Conservation (phyloP, 192 early-diverging fungal species). For the Globomyces pollinis-pini region DNA sequence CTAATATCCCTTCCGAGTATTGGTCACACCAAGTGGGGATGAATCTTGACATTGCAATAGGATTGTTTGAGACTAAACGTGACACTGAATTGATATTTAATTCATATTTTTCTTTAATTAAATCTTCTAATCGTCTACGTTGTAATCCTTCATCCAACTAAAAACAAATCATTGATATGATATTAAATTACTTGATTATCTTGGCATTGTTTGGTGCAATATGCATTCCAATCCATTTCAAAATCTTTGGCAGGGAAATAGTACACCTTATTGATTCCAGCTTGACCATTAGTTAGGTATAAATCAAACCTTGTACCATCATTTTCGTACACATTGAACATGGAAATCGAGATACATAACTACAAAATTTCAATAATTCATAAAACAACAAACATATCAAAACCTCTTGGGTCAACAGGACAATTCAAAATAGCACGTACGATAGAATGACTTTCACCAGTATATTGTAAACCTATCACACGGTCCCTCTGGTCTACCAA, state of each 20-base stretch:
- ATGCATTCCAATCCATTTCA: constrained; percentile 15
- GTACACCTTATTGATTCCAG: constrained; percentile 30
- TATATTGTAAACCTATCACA: constrained; percentile 21
- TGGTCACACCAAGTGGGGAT: constrained; percentile 17
- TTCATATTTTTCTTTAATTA: constrained; percentile 5
- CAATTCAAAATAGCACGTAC: constrained; percentile 22
- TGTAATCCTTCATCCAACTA: no score
- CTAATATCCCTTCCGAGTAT: neutral
- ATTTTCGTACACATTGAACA: constrained; percentile 31
- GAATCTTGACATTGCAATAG: constrained; percentile 22
- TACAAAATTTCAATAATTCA: neutral
- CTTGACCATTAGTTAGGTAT: no score
- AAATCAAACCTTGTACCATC: no score
- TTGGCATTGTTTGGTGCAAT: constrained; percentile 8
- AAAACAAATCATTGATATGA: no score
- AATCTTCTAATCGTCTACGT: neutral
- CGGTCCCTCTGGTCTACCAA: constrained; percentile 24
- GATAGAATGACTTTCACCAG: constrained; percentile 29
- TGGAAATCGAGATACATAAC: constrained; percentile 32
- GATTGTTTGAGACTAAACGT: constrained; percentile 28
- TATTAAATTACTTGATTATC: constrained; percentile 5
- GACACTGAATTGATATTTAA: constrained; percentile 11
- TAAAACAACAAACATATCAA: no score
- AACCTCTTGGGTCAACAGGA: constrained; percentile 21
- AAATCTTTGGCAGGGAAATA: constrained; percentile 32